Base-by-base conservation (phyloP, 495 filamentous ascomycete species). In the Xylaria curta region DNA sequence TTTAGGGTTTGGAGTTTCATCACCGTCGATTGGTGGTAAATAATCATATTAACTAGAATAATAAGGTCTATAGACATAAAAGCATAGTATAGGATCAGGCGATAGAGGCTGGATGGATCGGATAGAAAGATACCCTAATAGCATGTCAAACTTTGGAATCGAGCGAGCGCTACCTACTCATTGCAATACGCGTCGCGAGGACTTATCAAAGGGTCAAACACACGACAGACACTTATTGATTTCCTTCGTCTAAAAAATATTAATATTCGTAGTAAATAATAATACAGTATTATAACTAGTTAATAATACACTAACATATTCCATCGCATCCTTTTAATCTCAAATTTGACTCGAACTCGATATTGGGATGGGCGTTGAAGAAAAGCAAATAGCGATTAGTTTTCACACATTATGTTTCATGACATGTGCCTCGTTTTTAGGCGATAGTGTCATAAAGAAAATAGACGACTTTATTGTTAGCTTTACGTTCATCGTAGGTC, bases 111-210 rank as follows among this genome's bases (percentile, higher is more conserved):
- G 21, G 65, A 26, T 51, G 42, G 42, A 28, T 12, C 36, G 47
- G 49, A 42, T 42, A 33, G 19, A 7, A 42, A 44, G 65, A 56
- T 67, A 67, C 65, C 58, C 58, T 36, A 38, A 60, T 60, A 38
- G 58, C 31, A 60, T 40, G 31, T n/a, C 17, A 38, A 1, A 38
- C 58, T 28, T 36, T 38, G 58, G 33, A 60, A 60, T 38, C 17
- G 58, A 60, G 58, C 33, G 58, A 60, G 58, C 58, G 33, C 58
- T 60, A 2, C 19, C 58, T 60, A 2, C 19, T 3, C 4, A 21
- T 8, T 38, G 3, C 4, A 15, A 31, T 8, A 56, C 17, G 13
- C 53, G 53, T 10, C 58, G 15, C 54, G 54, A 24, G 8, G 54
- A n/a, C 31, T 15, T 36, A 33, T 58, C 9, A 9, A 12, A 4